These are phyloP conservation scores for Bipolaris sorokiniana DNA, from an alignment of 2,329 filamentous ascomycete genomes.

Conservation along the genomic window DNA sequence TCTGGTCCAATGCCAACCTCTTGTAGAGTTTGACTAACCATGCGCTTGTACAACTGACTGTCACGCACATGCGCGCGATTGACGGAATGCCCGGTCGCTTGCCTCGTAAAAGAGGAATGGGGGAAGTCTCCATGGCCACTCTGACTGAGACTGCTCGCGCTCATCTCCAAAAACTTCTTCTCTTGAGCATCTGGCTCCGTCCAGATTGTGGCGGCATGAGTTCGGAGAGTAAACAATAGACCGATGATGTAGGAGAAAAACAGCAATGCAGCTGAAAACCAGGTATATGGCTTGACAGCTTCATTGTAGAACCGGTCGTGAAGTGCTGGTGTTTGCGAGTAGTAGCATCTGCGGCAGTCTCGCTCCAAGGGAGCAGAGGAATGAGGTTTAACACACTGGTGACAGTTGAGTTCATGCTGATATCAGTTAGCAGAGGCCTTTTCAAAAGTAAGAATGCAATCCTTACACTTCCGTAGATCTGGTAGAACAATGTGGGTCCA, in stretches of 20 bases:
- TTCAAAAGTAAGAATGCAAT: background rate
- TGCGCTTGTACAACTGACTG: conserved; percentile 88
- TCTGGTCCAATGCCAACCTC: conserved; percentile 73
- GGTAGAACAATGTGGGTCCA: conserved; percentile 94
- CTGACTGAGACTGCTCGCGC: conserved; percentile 42
- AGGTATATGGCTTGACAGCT: conserved; percentile 92
- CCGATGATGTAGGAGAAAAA: conserved; percentile 95
- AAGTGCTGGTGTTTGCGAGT: conserved; percentile 82
- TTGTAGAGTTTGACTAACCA: conserved; percentile 86
- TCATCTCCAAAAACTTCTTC: conserved; percentile 53
- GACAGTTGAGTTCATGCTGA: conserved; percentile 88
- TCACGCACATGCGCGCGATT: conserved; percentile 73
- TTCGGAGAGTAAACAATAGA: conserved; percentile 92
- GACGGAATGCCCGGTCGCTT: conserved; percentile 38
- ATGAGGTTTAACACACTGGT: conserved; percentile 60
- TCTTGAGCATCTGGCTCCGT: conserved; percentile 67
- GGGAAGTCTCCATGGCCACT: conserved; percentile 41
- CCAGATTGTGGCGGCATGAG: conserved; percentile 97
- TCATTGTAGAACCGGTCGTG: conserved; percentile 88
- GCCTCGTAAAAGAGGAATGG: conserved; percentile 37
- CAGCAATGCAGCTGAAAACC: conserved; percentile 80
- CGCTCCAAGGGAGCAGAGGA: conserved; percentile 58
- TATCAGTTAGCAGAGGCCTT: conserved; percentile 42
- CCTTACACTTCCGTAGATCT: conserved; percentile 86
- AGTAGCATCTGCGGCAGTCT: conserved; percentile 93